A percentile compares a stretch with the other conserved stretches of the same genome.
phyloP scores from a whole-genome alignment of 805 yeast genomes.

The Kodamaea kaohsiungensis region DNA sequence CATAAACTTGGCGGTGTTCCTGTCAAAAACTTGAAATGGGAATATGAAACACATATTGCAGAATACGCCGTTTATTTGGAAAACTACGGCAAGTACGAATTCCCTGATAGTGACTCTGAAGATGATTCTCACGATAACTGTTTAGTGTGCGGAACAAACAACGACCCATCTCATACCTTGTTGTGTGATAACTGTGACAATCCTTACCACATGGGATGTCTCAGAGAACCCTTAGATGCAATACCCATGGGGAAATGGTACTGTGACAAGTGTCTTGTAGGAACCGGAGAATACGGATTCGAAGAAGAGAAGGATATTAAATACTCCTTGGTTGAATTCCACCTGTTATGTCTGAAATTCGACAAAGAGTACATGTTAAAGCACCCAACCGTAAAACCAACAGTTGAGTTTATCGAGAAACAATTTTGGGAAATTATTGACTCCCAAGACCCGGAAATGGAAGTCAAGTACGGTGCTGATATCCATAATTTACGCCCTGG shows the following conservation, averaged over 20 bases:
- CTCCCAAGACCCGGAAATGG: conserved; percentile 44
- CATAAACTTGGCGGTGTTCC: conserved; percentile 2
- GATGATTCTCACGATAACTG: conserved; percentile 40
- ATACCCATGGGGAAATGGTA: conserved; percentile 71
- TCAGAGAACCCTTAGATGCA: conserved; percentile 53
- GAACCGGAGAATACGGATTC: conserved; percentile 87
- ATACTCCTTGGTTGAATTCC: conserved; percentile 63
- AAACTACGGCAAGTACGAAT: conserved; percentile 26
- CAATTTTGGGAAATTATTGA: conserved; percentile 65
- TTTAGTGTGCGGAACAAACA: conserved; percentile 47
- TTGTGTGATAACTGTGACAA: conserved; percentile 76
- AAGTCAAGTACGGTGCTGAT: conserved; percentile 84
- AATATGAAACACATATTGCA: conserved; percentile 26
- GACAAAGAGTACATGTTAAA: conserved; percentile 40
- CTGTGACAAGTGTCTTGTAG: conserved; percentile 82
- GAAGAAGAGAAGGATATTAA: conserved; percentile 58
- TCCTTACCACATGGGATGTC: conserved; percentile 66
- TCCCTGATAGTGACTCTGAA: conserved; percentile 30
- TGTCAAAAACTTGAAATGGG: conserved; percentile 17
- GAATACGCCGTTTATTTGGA: conserved; percentile 36
- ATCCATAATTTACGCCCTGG: conserved; percentile 67
- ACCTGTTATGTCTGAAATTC: conserved; percentile 53
- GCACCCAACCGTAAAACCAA: conserved; percentile 33
- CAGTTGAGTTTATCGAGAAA: conserved; percentile 51
- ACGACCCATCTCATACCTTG: conserved; percentile 48